Evolutionary conservation across 805 yeast species (phyloP).

Genomic region (Wickerhamiella alocasiicola): DNA sequence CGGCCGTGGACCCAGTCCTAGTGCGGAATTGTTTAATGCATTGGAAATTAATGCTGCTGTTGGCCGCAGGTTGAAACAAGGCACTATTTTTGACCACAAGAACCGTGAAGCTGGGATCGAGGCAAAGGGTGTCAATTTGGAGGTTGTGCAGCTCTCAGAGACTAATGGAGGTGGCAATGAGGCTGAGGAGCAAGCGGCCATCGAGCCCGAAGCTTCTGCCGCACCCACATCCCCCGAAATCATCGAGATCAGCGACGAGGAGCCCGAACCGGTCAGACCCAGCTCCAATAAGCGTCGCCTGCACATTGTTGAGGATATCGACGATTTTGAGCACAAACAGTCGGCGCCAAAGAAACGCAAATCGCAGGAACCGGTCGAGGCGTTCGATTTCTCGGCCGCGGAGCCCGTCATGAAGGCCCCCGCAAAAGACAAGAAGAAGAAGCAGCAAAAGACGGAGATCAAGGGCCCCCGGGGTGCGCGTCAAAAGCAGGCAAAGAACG

Average conservation of each 20-base stretch:
- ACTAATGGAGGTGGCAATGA: neutral
- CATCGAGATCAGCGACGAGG: neutral
- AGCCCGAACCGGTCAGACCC: neutral
- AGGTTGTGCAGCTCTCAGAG: neutral
- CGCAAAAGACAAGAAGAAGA: slow-evolving; percentile 6
- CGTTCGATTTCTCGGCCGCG: slow-evolving; percentile 24
- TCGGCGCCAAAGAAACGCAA: slow-evolving; percentile 4
- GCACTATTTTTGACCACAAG: neutral
- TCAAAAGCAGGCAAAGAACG: slow-evolving; percentile 6
- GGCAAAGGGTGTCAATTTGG: neutral
- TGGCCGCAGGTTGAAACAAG: neutral
- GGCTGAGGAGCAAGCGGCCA: neutral
- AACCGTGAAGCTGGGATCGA: neutral
- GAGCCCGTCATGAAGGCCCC: slow-evolving; percentile 17
- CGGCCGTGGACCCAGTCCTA: neutral
- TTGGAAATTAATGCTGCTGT: neutral
- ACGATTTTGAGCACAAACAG: slow-evolving; percentile 10
- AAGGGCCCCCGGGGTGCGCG: slow-evolving; percentile 1
- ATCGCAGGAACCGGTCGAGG: slow-evolving; percentile 10
- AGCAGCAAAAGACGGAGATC: neutral
- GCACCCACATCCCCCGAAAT: neutral
- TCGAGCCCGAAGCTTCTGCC: neutral
- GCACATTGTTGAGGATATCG: slow-evolving; percentile 17
- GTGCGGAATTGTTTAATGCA: neutral
- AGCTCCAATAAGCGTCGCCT: slow-evolving; percentile 10